A percentile compares a stretch with the other conserved stretches of the same genome.
These are phyloP conservation scores for Begonia masoniana DNA, from an alignment of 306 rosid genomes.

Conservation along the genomic window DNA sequence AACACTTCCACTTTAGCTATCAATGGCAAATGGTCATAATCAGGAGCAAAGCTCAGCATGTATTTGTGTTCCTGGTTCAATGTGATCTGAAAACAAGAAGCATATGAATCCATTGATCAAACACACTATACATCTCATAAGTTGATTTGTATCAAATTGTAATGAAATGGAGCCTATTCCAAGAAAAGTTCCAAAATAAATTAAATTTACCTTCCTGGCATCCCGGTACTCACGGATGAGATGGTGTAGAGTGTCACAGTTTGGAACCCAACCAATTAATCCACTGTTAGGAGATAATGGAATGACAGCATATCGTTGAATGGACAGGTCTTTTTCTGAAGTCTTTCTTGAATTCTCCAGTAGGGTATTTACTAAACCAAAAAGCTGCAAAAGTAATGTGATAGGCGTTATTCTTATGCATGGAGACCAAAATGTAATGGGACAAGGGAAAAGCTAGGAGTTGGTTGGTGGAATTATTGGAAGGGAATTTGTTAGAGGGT, in stretches of 20 bases:
- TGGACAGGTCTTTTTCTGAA: constrained; percentile 70
- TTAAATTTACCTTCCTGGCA: constrained; percentile 72
- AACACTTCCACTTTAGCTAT: constrained; percentile 98
- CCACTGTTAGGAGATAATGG: constrained; percentile 98
- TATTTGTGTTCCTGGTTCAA: constrained; percentile 90
- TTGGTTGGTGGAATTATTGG: no score
- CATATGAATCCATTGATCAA: neutral
- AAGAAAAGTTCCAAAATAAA: neutral
- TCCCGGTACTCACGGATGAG: constrained; percentile 92
- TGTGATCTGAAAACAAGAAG: constrained; percentile 48
- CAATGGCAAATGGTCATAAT: constrained; percentile 90
- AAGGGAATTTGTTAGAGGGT: no score
- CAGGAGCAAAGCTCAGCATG: constrained; percentile 96
- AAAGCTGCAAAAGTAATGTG: constrained; percentile 40
- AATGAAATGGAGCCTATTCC: no score
- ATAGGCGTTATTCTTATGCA: no score
- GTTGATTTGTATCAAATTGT: no score
- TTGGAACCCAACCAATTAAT: constrained; percentile 94
- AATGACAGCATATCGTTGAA: constrained; percentile 76
- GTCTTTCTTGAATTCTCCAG: constrained; percentile 81
- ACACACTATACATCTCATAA: no score
- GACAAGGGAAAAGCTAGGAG: no score
- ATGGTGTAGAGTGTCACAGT: constrained; percentile 80
- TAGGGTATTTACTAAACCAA: constrained; percentile 93
- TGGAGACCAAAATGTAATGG: no score